phyloP scores from a whole-genome alignment of 129 eudicot species.

The Helianthus annuus region HanXRQr2.0-SUNRISE NC_035440.2:45130595-45131094 shows the following conservation, averaged over 20 bases:
- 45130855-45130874: conserved; percentile 87
- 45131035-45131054: conserved; percentile 97
- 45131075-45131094: conserved; percentile 62
- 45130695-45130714: conserved; percentile 82
- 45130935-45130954: neutral
- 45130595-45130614: neutral
- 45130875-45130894: conserved; percentile 98
- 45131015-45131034: conserved; percentile 93
- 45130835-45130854: conserved; percentile 99
- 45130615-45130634: conserved; percentile 44
- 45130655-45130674: conserved; percentile 84
- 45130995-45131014: conserved; percentile 54
- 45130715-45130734: conserved; percentile 46
- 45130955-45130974: neutral
- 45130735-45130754: conserved; percentile 3
- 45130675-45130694: conserved; percentile 95
- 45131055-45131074: conserved; percentile 73
- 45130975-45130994: neutral
- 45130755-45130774: neutral
- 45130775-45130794: neutral
- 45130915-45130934: conserved; percentile 29
- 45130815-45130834: conserved; percentile 40
- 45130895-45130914: conserved; percentile 95
- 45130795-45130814: neutral
- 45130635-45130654: conserved; percentile 78